Conservation (phyloP, 2,329 filamentous ascomycete genomes). For the Xylariaceae sp. region DNA sequence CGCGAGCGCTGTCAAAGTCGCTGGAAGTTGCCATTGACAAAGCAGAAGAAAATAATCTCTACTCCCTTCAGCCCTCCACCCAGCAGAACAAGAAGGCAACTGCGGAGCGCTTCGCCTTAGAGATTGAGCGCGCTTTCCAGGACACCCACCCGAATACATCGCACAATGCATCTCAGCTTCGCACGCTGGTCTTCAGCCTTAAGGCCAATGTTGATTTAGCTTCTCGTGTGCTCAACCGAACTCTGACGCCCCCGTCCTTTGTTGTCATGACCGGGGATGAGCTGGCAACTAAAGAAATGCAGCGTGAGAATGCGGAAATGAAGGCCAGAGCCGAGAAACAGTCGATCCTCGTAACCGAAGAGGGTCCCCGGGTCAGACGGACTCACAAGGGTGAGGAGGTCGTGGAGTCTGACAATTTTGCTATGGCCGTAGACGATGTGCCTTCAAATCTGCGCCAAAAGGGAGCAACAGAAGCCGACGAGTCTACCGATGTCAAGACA, state of each 20-base stretch:
- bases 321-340: slow-evolving; percentile 76
- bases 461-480: slow-evolving; percentile 26
- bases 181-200: slow-evolving; percentile 77
- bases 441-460: slow-evolving; percentile 33
- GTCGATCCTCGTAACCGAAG: slow-evolving; percentile 74
- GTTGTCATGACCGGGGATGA: slow-evolving; percentile 87
- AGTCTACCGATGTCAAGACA: slow-evolving; percentile 8
- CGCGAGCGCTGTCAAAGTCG: slow-evolving; percentile 66
- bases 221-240: slow-evolving; percentile 67
- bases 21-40: slow-evolving; percentile 62
- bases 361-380: slow-evolving; percentile 73
- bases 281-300: slow-evolving; percentile 86
- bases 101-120: slow-evolving; percentile 67
- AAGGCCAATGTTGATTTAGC: slow-evolving; percentile 82
- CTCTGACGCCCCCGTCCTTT: slow-evolving; percentile 68
- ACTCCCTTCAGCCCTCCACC: slow-evolving; percentile 58
- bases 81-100: slow-evolving; percentile 50
- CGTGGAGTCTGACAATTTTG: slow-evolving; percentile 67
- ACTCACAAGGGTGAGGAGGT: slow-evolving; percentile 96
- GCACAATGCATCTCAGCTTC: slow-evolving; percentile 60
- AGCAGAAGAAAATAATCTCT: slow-evolving; percentile 62
- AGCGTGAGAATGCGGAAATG: slow-evolving; percentile 71
- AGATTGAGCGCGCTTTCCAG: slow-evolving; percentile 71
- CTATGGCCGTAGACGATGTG: slow-evolving; percentile 31
- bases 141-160: slow-evolving; percentile 49